These are phyloP conservation scores for Lentinus tigrinus DNA, from an alignment of 768 basidiomycete genomes.

Conservation along the genomic window DNA sequence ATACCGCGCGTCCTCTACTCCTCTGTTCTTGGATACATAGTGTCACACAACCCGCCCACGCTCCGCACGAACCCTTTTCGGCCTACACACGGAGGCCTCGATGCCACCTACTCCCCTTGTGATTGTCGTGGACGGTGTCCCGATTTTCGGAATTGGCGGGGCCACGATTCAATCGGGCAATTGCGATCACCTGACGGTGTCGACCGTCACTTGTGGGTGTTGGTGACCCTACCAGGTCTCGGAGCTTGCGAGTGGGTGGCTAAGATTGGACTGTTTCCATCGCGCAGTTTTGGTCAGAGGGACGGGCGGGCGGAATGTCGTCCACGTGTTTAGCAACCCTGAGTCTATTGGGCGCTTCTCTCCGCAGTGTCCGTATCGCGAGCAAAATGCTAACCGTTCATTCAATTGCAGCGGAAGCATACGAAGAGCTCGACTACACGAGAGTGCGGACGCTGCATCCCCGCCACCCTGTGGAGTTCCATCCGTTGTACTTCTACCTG, in stretches of 20 bases:
- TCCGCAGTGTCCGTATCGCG: background rate
- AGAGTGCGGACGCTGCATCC: conserved; percentile 7
- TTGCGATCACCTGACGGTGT: conserved; percentile 9
- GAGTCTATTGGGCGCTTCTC: background rate
- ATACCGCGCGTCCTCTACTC: background rate
- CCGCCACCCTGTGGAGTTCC: conserved; percentile 15
- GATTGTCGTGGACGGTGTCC: conserved; percentile 1
- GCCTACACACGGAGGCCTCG: background rate
- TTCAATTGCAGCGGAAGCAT: conserved; percentile 12
- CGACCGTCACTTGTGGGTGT: background rate
- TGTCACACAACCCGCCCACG: background rate
- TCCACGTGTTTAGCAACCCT: background rate
- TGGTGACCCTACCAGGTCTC: background rate
- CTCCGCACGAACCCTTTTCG: background rate
- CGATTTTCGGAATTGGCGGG: background rate
- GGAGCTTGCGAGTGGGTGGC: conserved; percentile 7
- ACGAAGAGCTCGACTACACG: conserved; percentile 4
- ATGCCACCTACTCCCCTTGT: conserved; percentile 2
- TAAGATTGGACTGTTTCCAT: background rate
- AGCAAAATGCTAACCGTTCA: too few relatives aligned
- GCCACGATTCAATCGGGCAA: background rate
- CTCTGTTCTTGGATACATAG: conserved; percentile 3
- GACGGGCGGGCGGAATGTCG: background rate
- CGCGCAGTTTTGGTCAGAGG: background rate
- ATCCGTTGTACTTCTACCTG: conserved; percentile 27